Percentiles rank a stretch among this genome's conserved stretches.
Conservation (phyloP, 108 stramenopile species). For the Tribonema minus region DNA sequence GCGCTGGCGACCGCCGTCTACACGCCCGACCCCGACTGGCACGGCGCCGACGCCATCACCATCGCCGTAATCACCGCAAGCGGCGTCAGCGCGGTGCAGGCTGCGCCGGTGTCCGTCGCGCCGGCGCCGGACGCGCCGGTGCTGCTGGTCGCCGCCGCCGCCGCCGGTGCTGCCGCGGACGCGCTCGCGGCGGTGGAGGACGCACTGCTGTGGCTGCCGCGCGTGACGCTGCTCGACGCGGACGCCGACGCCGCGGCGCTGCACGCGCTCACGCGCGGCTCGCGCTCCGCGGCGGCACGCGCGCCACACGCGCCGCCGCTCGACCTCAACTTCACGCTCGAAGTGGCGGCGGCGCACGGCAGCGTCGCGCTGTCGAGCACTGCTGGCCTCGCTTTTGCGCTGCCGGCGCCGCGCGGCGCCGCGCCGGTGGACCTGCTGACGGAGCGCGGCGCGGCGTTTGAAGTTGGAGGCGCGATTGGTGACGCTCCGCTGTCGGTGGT, state of each 20-base stretch:
- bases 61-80: neutral
- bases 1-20: slow-evolving; percentile 15
- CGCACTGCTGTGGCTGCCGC: neutral
- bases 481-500: too few species aligned
- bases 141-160: neutral
- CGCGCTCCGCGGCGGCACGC: too few species aligned
- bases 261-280: slow-evolving; percentile 11
- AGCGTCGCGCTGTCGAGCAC: slow-evolving; percentile 7
- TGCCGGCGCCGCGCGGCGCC: neutral
- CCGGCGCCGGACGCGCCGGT: slow-evolving; percentile 11
- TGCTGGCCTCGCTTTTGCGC: slow-evolving; percentile 1
- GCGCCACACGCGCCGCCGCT: too few species aligned
- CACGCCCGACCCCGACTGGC: slow-evolving; percentile 28
- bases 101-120: neutral
- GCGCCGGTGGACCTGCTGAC: too few species aligned
- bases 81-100: neutral
- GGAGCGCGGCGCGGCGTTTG: too few species aligned
- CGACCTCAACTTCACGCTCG: slow-evolving; percentile 7
- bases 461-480: too few species aligned
- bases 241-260: slow-evolving; percentile 24
- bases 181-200: slow-evolving; percentile 3
- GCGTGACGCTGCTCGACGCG: slow-evolving; percentile 22
- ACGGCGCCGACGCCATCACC: slow-evolving; percentile 23
- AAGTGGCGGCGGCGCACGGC: slow-evolving; percentile 5
- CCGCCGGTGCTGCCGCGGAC: neutral